These are phyloP conservation scores for Leishmania braziliensis DNA, from an alignment of 208 protist species.

Conservation along the genomic window DNA sequence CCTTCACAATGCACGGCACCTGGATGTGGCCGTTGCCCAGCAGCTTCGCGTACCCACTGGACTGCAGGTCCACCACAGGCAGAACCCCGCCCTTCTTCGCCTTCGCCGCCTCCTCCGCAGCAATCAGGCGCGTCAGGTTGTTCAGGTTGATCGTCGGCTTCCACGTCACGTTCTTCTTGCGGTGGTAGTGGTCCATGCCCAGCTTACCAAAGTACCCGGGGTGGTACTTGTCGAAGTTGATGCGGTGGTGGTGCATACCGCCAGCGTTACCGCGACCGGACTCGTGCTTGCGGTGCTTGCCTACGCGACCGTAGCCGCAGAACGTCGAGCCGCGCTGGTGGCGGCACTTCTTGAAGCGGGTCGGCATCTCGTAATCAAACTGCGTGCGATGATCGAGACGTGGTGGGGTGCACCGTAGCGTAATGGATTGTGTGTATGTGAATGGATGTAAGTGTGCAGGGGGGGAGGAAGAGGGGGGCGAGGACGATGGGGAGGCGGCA, in stretches of 20 bases:
- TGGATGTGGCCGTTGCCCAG: constrained; percentile 98
- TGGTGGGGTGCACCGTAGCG: neutral
- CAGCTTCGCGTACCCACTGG: constrained; percentile 99
- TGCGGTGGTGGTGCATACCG: constrained; percentile 99
- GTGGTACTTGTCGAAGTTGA: constrained; percentile 99
- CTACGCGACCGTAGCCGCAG: constrained; percentile 93
- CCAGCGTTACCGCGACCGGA: constrained; percentile 99
- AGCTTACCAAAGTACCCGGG: constrained; percentile 99
- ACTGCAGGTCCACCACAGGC: constrained; percentile 98
- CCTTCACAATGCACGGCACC: constrained; percentile 99
- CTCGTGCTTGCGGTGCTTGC: constrained; percentile 99
- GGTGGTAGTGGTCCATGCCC: constrained; percentile 99
- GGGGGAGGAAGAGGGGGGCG: neutral
- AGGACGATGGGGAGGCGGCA: neutral
- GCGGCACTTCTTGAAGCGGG: constrained; percentile 92
- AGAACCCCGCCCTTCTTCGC: constrained; percentile 88
- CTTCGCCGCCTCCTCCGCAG: constrained; percentile 83
- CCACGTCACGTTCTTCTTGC: constrained; percentile 93
- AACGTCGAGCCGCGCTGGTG: constrained; percentile 93
- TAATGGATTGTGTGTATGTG: neutral
- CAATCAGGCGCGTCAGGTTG: constrained; percentile 98
- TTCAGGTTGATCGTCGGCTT: constrained; percentile 99
- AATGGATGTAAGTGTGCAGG: neutral
- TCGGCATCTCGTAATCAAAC: constrained; percentile 65
- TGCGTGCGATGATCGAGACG: neutral